Evolutionary conservation across 75 land plant genomes (phyloP).

Genomic region (Sequoiadendron giganteum): DNA sequence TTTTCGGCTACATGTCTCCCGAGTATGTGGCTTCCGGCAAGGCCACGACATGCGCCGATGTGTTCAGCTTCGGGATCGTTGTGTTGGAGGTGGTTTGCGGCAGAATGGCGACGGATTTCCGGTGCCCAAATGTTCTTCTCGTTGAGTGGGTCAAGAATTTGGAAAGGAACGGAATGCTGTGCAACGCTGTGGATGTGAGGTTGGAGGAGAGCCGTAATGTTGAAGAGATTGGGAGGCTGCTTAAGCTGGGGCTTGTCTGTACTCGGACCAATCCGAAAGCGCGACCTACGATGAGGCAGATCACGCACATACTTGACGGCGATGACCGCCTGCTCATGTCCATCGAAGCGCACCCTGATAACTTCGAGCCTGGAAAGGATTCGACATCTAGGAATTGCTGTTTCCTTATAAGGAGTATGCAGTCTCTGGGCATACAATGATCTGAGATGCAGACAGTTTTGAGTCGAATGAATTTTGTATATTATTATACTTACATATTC

Average conservation of each 20-base stretch:
- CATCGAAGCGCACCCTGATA: slow-evolving; percentile 6
- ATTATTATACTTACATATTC: too few species aligned
- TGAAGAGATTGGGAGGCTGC: slow-evolving; percentile 35
- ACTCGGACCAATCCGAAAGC: slow-evolving; percentile 30
- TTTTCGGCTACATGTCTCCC: slow-evolving; percentile 93
- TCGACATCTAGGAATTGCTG: slow-evolving; percentile 20
- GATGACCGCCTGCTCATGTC: slow-evolving; percentile 31
- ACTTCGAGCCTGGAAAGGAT: slow-evolving; percentile 40
- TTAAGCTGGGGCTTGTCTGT: slow-evolving; percentile 46
- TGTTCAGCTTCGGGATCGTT: slow-evolving; percentile 14
- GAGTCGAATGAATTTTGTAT: too few species aligned
- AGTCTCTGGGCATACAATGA: slow-evolving; percentile 69
- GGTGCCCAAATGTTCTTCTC: not conserved
- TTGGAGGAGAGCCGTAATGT: slow-evolving; percentile 34
- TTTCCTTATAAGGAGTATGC: slow-evolving; percentile 43
- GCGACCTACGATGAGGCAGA: slow-evolving; percentile 66
- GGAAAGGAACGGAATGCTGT: not conserved
- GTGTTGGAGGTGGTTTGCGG: slow-evolving; percentile 13
- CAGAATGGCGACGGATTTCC: slow-evolving; percentile 9
- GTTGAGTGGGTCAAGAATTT: not conserved
- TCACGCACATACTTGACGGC: slow-evolving; percentile 48
- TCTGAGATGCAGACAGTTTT: too few species aligned
- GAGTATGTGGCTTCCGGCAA: slow-evolving; percentile 65
- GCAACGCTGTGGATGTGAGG: slow-evolving; percentile 2
- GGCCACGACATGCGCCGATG: slow-evolving; percentile 43